Evolutionary conservation across 441 rosid species (phyloP).

Genomic region (Melastoma candidum): DNA sequence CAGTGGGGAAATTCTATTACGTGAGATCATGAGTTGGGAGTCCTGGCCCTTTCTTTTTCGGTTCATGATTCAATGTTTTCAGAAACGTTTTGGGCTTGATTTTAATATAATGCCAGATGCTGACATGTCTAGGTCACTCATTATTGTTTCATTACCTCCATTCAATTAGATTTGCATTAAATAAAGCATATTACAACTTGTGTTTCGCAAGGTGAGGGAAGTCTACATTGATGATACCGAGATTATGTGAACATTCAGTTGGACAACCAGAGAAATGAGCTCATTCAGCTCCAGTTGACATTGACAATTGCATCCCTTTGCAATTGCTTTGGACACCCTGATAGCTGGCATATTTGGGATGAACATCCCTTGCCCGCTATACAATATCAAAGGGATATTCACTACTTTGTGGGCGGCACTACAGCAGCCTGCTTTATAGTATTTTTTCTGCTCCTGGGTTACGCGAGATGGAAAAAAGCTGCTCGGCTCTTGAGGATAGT

Average conservation of each 20-base stretch:
- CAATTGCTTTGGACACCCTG: conserved; percentile 65
- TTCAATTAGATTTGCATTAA: too few relatives aligned
- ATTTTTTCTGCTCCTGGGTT: conserved; percentile 67
- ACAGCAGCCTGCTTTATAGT: conserved; percentile 45
- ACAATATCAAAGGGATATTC: conserved; percentile 32
- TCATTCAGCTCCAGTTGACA: conserved; percentile 81
- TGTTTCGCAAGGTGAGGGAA: conserved; percentile 61
- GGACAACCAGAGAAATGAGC: conserved; percentile 85
- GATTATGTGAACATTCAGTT: conserved; percentile 87
- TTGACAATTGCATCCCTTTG: conserved; percentile 65
- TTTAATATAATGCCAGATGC: too few relatives aligned
- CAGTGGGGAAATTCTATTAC: too few relatives aligned
- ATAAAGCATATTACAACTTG: not conserved
- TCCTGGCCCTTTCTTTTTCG: too few relatives aligned
- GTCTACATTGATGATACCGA: conserved; percentile 95
- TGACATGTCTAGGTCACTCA: too few relatives aligned
- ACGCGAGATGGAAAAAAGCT: conserved; percentile 90
- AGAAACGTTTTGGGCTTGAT: too few relatives aligned
- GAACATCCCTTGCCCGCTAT: conserved; percentile 67
- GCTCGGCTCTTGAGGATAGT: conserved; percentile 43
- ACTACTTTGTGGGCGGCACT: conserved; percentile 35
- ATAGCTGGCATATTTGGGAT: conserved; percentile 71
- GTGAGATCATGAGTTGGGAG: too few relatives aligned
- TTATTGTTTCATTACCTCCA: too few relatives aligned
- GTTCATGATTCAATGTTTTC: too few relatives aligned